These are phyloP conservation scores for Diaporthe australafricana DNA, from an alignment of 2,329 filamentous ascomycete genomes.

Conservation along the genomic window DNA sequence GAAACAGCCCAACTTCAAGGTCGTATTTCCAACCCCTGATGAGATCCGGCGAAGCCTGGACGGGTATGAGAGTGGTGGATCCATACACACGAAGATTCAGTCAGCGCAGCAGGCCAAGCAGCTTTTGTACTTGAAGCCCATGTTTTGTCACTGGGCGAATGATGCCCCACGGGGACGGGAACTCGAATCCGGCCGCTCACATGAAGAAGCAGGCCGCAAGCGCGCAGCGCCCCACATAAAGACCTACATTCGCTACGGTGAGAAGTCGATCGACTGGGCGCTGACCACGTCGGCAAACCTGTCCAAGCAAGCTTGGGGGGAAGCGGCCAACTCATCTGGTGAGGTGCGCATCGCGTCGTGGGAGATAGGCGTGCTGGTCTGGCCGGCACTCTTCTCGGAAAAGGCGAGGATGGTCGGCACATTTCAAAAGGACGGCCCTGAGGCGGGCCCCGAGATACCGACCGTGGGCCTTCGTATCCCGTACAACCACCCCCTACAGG, in stretches of 20 bases:
- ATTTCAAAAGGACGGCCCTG: constrained; percentile 72
- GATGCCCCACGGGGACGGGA: constrained; percentile 56
- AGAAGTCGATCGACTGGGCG: constrained; percentile 80
- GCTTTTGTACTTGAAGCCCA: constrained; percentile 75
- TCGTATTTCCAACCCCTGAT: constrained; percentile 84
- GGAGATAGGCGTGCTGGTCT: constrained; percentile 86
- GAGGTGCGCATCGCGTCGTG: constrained; percentile 82
- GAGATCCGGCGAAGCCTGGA: constrained; percentile 83
- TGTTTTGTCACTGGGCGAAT: constrained; percentile 82
- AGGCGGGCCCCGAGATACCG: constrained; percentile 40
- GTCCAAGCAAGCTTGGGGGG: constrained; percentile 90
- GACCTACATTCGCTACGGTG: constrained; percentile 79
- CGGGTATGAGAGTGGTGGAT: constrained; percentile 81
- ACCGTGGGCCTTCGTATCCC: constrained; percentile 81
- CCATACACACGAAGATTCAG: constrained; percentile 85
- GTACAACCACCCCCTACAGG: constrained; percentile 81
- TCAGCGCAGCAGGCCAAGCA: constrained; percentile 79
- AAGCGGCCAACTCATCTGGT: constrained; percentile 64
- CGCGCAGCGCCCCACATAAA: constrained; percentile 89
- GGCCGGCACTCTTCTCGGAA: constrained; percentile 72
- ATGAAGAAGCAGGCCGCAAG: constrained; percentile 68
- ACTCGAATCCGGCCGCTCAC: constrained; percentile 32
- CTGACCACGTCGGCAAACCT: constrained; percentile 92
- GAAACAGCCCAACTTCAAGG: constrained; percentile 66
- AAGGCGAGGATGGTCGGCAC: constrained; percentile 73